Evolutionary conservation across 306 rosid genomes (phyloP), one percentile per base, ranked within the genome.

Genomic region (Medicago truncatula): DNA sequence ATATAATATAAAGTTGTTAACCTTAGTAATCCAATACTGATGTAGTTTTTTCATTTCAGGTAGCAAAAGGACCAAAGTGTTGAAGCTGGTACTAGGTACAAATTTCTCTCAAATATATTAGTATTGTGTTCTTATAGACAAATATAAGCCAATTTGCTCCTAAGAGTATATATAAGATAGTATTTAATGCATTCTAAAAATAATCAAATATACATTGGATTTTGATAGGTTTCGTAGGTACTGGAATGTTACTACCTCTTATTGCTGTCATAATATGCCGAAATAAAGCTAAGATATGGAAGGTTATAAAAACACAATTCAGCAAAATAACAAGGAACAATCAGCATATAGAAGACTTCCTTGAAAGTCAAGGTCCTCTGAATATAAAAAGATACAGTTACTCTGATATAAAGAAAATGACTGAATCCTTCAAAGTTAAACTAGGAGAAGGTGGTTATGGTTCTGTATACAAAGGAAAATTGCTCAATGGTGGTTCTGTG

Each of bases 381-480:
- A 36, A 76, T 36, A 10, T 71, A 34, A 80, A 67, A 50, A 78
- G 86, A 73, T 84, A 84, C 43, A 80, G 15, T 38, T 86, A 43
- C 80, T 74, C 71, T 1, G 85, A 79, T 23, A 16, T 88, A 15
- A 82, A 74, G 73, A 83, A 79, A 70, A 86, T 88, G 63, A 88
- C 88, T 1, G 13, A 82, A 12, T 82, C 83, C 39, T 88, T 86
- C 63, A 56, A 72, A 76, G 59, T 80, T 9, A 86, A 86, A 61
- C 20, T 86, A 3, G 90, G 90, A 15, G 53, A 80, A 80, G 92
- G 90, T n/a, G 87, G 90, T 72, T 88, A 72, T 61, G 90, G 86
- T 41, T 82, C 70, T 52, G 91, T 83, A 0, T 88, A 81, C 74
- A 81, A 73, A 83, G 89, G 91, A 28, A 75, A 77, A 49, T 39